Evolutionary conservation across 106 monocot genomes (phyloP).

Genomic region (Xerophyta viscosa): DNA sequence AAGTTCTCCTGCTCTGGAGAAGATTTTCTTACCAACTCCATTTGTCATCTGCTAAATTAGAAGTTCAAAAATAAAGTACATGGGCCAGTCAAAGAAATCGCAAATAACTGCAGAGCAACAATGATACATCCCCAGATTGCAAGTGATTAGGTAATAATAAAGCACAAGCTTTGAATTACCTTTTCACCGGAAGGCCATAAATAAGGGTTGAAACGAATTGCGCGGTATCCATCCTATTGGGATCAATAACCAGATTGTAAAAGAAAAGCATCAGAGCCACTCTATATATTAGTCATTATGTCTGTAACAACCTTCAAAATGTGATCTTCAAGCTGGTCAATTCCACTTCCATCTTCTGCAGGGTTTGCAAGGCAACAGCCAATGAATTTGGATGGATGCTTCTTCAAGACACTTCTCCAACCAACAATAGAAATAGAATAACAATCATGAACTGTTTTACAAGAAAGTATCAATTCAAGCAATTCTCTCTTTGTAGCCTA

Average conservation of each 20-base stretch:
- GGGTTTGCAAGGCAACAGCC: slow-evolving; percentile 92
- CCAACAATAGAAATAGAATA: not conserved
- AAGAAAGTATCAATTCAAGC: too few relatives aligned
- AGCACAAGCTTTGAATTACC: slow-evolving; percentile 21
- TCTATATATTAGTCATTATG: not conserved
- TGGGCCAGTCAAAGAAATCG: not conserved
- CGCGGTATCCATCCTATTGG: slow-evolving; percentile 69
- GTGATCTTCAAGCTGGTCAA: slow-evolving; percentile 58
- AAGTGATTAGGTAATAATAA: too few relatives aligned
- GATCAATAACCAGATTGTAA: slow-evolving; percentile 1
- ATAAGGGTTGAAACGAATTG: slow-evolving; percentile 78
- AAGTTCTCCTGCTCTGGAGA: slow-evolving; percentile 78
- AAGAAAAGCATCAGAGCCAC: not conserved
- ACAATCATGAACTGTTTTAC: too few relatives aligned
- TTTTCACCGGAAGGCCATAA: slow-evolving; percentile 85
- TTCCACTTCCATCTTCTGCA: slow-evolving; percentile 66
- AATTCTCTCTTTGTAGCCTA: too few relatives aligned
- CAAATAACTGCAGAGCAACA: too few relatives aligned
- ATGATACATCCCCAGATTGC: too few relatives aligned
- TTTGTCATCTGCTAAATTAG: slow-evolving; percentile 63
- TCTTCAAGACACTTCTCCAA: slow-evolving; percentile 55
- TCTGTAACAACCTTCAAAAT: slow-evolving; percentile 40
- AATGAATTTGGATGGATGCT: slow-evolving; percentile 65
- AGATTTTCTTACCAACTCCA: slow-evolving; percentile 69
- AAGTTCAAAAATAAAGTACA: not conserved